These are phyloP conservation scores for Leptographium procerum DNA, from an alignment of 2,329 filamentous ascomycete genomes.

Conservation along the genomic window DNA sequence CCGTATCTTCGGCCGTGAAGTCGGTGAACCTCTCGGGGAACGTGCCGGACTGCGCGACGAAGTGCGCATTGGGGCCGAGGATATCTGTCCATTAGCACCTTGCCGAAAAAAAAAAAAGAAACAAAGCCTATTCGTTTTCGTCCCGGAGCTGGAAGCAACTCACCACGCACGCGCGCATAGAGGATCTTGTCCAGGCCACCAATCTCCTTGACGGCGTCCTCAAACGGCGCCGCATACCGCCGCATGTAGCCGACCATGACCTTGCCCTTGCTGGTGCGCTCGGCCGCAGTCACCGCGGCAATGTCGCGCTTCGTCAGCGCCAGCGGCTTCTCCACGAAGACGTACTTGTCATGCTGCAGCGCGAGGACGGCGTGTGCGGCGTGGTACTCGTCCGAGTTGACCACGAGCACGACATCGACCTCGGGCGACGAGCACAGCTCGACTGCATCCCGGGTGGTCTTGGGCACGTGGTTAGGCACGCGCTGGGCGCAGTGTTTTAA, in stretches of 20 bases:
- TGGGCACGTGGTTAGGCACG: constrained; percentile 12
- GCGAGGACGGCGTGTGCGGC: constrained; percentile 38
- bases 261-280: constrained; percentile 27
- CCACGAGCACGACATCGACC: constrained; percentile 43
- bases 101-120: constrained; percentile 32
- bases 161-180: constrained; percentile 40
- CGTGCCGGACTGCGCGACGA: constrained; percentile 36
- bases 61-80: constrained; percentile 38
- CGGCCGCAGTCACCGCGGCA: constrained; percentile 35
- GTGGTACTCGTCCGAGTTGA: constrained; percentile 43
- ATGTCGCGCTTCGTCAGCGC: constrained; percentile 35
- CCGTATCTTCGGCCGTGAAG: constrained; percentile 17
- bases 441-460: constrained; percentile 24
- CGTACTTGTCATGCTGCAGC: constrained; percentile 41
- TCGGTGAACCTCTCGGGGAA: constrained; percentile 33
- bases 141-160: no score
- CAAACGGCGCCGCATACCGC: neutral
- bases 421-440: constrained; percentile 30
- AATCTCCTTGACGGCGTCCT: constrained; percentile 42
- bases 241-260: constrained; percentile 7
- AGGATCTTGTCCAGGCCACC: constrained; percentile 36
- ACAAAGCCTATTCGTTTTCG: no score
- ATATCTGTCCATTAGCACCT: constrained; percentile 16
- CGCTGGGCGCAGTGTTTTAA: constrained; percentile 17
- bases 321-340: constrained; percentile 49